A percentile compares a stretch with the other conserved stretches of the same genome.
Conservation (phyloP, 495 filamentous ascomycete species). For the Podospora pseudoanserina region DNA sequence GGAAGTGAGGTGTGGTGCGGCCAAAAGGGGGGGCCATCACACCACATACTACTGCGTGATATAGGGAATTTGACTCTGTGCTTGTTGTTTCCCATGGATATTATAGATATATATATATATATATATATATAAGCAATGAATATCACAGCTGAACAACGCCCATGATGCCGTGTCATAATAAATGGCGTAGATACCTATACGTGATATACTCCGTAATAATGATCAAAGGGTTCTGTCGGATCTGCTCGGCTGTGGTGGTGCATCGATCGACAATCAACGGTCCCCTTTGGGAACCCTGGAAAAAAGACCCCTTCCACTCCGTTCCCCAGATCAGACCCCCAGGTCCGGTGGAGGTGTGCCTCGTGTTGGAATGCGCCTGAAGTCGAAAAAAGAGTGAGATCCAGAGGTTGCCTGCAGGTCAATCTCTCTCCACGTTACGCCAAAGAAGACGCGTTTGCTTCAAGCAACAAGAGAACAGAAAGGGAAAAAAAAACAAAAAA, state of each 20-base stretch:
- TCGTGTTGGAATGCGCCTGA: conserved; percentile 17
- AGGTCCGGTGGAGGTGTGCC: conserved; percentile 2
- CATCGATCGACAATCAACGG: conserved; percentile 15
- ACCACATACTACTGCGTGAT: not conserved
- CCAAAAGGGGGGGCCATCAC: not conserved
- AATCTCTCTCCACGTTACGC: not conserved
- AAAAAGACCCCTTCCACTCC: conserved; percentile 4
- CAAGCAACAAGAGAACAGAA: not conserved
- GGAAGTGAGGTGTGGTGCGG: conserved; percentile 2
- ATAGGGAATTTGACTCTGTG: no score
- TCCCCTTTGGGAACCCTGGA: conserved; percentile 15
- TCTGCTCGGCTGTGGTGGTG: not conserved
- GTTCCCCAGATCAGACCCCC: conserved; percentile 4
- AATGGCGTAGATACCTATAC: no score
- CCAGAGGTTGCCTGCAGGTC: not conserved
- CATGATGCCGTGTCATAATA: no score
- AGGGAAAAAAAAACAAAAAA: not conserved
- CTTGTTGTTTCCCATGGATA: no score
- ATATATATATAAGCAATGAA: not conserved
- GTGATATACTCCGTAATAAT: not conserved
- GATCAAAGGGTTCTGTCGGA: conserved; percentile 1
- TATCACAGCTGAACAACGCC: not conserved
- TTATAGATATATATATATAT: no score
- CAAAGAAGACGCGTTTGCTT: not conserved
- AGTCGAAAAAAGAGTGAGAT: conserved; percentile 6